These are phyloP conservation scores for Paramecium sexaurelia DNA, from an alignment of 73 alveolate genomes.

Conservation along the genomic window DNA sequence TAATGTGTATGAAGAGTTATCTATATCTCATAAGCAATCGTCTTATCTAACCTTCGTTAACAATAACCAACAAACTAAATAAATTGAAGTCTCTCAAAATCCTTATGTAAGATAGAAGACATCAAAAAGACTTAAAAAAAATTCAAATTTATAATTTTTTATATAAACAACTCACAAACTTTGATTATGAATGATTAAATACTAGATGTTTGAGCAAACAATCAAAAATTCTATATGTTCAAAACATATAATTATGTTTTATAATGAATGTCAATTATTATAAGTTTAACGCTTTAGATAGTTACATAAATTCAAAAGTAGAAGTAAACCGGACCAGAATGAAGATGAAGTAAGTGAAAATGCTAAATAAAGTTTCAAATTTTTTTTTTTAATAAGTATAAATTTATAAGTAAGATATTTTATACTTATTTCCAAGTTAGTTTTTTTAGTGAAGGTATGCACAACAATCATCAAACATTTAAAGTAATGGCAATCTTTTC, in stretches of 20 bases:
- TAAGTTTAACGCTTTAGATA: too few species aligned
- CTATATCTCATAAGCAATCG: conserved; percentile 19
- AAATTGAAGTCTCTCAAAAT: background rate
- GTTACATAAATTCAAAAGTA: too few species aligned
- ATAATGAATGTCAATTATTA: too few species aligned
- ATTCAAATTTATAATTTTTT: background rate
- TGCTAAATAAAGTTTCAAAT: too few species aligned
- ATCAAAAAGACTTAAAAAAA: background rate
- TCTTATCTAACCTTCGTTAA: conserved; percentile 15
- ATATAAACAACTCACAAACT: background rate
- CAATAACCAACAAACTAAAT: background rate
- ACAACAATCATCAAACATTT: too few species aligned
- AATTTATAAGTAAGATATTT: too few species aligned
- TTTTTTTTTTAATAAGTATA: too few species aligned
- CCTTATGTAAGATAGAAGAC: background rate
- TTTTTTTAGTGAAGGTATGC: too few species aligned
- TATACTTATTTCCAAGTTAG: too few species aligned
- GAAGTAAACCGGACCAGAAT: too few species aligned
- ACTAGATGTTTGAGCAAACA: background rate
- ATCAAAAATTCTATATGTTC: background rate
- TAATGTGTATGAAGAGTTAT: background rate
- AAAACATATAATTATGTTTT: background rate
- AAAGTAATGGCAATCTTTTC: too few species aligned
- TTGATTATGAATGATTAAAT: conserved; percentile 5
- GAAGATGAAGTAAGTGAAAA: too few species aligned